Evolutionary conservation across 371 early-diverging fungal species (phyloP).

Genomic region (Capillidium rhysosporum): DNA sequence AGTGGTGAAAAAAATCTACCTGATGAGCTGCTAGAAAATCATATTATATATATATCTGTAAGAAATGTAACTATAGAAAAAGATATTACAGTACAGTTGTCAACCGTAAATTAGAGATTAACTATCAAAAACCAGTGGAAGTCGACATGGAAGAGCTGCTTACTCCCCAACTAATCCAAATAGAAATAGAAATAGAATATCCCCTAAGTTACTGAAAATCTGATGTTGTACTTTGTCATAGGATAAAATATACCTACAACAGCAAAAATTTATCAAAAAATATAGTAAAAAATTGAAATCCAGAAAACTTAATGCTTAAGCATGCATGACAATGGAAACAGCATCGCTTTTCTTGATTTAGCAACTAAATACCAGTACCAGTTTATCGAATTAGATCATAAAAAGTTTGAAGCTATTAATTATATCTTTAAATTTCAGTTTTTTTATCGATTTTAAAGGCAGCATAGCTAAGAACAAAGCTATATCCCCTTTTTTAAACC

Average conservation of each 20-base stretch:
- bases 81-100: background rate
- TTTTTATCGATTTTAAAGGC: background rate
- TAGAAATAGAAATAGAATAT: background rate
- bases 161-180: background rate
- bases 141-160: slow-evolving; percentile 2
- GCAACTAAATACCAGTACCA: slow-evolving; percentile 3
- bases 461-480: background rate
- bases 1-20: background rate
- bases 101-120: background rate
- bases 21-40: background rate
- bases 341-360: slow-evolving; percentile 3
- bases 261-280: background rate
- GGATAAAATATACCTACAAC: background rate
- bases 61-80: slow-evolving; percentile 3
- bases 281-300: slow-evolving; percentile 3
- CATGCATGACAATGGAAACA: slow-evolving; percentile 1
- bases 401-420: background rate
- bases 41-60: slow-evolving; percentile 6
- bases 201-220: background rate
- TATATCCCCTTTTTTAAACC: background rate
- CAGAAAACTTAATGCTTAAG: background rate
- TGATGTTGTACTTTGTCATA: background rate
- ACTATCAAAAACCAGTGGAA: background rate
- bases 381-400: slow-evolving; percentile 1
- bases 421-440: slow-evolving; percentile 1